These are phyloP conservation scores for Saprolegnia diclina DNA, from an alignment of 352 stramenopile species.

Conservation along the genomic window DNA sequence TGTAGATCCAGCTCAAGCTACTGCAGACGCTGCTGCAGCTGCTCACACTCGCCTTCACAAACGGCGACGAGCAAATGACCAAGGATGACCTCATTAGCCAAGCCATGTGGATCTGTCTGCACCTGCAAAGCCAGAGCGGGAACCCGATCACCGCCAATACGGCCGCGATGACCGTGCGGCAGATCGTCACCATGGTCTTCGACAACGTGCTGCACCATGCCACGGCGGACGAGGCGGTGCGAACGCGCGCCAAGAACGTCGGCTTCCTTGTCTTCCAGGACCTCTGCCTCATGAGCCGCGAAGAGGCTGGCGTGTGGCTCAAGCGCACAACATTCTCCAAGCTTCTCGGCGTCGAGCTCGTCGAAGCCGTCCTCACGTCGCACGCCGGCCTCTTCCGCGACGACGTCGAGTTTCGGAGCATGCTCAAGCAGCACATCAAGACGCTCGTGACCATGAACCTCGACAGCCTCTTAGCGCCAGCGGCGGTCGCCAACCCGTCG, in stretches of 20 bases:
- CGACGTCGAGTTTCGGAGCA: slow-evolving; percentile 64
- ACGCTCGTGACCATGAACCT: slow-evolving; percentile 33
- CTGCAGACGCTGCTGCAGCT: slow-evolving; percentile 85
- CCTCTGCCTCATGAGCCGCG: slow-evolving; percentile 77
- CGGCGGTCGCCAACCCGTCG: not conserved
- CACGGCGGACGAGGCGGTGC: slow-evolving; percentile 17
- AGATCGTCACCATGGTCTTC: slow-evolving; percentile 83
- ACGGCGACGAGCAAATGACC: slow-evolving; percentile 28
- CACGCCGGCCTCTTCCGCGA: slow-evolving; percentile 59
- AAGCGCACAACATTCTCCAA: slow-evolving; percentile 70
- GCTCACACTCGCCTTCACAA: slow-evolving; percentile 51
- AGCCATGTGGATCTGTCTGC: slow-evolving; percentile 83
- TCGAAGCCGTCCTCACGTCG: slow-evolving; percentile 65
- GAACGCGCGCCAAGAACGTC: slow-evolving; percentile 51
- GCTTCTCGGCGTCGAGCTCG: slow-evolving; percentile 70
- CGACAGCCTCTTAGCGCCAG: not conserved
- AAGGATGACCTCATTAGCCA: slow-evolving; percentile 85
- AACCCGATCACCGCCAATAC: slow-evolving; percentile 78
- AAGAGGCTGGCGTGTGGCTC: slow-evolving; percentile 80
- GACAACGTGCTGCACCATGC: slow-evolving; percentile 63
- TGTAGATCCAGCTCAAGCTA: slow-evolving; percentile 74
- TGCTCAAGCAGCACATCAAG: slow-evolving; percentile 78
- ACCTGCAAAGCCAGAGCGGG: slow-evolving; percentile 67
- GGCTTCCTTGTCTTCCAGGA: slow-evolving; percentile 83
- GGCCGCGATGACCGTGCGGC: slow-evolving; percentile 81